Evolutionary conservation across 192 early-diverging fungal genomes (phyloP).

Genomic region (Dissophora globulifera): DNA sequence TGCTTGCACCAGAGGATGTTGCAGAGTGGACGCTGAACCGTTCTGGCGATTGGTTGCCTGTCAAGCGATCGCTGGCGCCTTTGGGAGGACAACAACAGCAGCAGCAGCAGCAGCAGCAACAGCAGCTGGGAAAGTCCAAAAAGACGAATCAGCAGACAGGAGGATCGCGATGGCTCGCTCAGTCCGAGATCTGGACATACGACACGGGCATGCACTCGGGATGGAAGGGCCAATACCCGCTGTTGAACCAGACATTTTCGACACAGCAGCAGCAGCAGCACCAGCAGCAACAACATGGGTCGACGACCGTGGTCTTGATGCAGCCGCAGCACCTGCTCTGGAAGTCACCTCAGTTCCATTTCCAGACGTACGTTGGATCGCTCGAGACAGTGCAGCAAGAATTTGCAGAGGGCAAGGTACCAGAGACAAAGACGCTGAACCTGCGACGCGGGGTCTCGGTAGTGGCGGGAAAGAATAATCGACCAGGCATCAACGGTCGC

Average conservation of each 20-base stretch:
- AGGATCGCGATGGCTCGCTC: slow-evolving; percentile 54
- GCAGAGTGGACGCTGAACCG: slow-evolving; percentile 67
- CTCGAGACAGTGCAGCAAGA: slow-evolving; percentile 32
- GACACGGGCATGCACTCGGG: slow-evolving; percentile 50
- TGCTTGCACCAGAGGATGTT: slow-evolving; percentile 63
- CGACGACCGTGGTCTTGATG: slow-evolving; percentile 35
- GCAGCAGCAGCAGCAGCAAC: not conserved
- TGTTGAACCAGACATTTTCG: slow-evolving; percentile 44
- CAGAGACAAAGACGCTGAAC: slow-evolving; percentile 55
- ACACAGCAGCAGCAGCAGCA: too few species aligned
- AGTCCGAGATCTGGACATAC: slow-evolving; percentile 67
- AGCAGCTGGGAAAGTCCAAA: slow-evolving; percentile 6
- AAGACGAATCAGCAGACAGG: slow-evolving; percentile 6
- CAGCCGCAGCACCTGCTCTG: slow-evolving; percentile 59
- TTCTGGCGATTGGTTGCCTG: slow-evolving; percentile 57
- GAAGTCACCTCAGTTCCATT: slow-evolving; percentile 60
- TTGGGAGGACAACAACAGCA: slow-evolving; percentile 2
- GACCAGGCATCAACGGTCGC: not conserved
- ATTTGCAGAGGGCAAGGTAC: slow-evolving; percentile 50
- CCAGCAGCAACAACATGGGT: too few species aligned
- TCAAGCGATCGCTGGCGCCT: slow-evolving; percentile 43
- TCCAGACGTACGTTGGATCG: slow-evolving; percentile 58
- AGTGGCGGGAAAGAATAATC: slow-evolving; percentile 55
- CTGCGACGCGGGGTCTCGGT: slow-evolving; percentile 55
- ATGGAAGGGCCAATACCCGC: slow-evolving; percentile 52